phyloP scores from a whole-genome alignment of 257 asterid species.

The Lycium ferocissimum region DNA sequence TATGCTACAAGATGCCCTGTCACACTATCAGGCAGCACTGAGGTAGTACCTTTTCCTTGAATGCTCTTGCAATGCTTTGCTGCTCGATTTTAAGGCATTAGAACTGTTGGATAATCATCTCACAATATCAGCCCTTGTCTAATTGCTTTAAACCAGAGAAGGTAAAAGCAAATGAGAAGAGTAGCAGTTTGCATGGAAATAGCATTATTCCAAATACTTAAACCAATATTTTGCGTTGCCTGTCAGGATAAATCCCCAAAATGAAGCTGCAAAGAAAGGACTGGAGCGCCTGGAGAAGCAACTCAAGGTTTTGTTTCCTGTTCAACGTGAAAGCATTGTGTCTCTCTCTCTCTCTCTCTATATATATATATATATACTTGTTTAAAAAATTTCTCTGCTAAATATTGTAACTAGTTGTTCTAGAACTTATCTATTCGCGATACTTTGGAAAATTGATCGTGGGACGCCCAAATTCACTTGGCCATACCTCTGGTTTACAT shows the following conservation, averaged over 20 bases:
- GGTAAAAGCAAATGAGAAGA: background rate
- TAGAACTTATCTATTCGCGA: background rate
- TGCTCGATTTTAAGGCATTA: conserved; percentile 3
- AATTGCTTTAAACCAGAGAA: conserved; percentile 5
- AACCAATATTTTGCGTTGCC: background rate
- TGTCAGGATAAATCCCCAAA: conserved; percentile 85
- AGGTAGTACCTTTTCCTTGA: conserved; percentile 50
- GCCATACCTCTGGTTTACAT: background rate
- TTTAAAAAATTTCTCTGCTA: background rate
- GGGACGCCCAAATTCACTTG: background rate
- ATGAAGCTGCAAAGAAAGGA: conserved; percentile 90
- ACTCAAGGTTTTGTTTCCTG: conserved; percentile 72
- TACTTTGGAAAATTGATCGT: background rate
- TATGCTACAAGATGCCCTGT: conserved; percentile 89
- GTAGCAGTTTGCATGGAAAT: background rate
- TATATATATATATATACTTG: conserved; percentile 28
- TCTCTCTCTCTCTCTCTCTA: too few species aligned
- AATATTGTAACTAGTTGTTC: conserved; percentile 11
- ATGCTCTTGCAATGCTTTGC: background rate
- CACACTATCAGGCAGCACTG: conserved; percentile 94
- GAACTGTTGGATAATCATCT: background rate
- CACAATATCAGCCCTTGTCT: background rate
- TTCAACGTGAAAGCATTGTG: background rate
- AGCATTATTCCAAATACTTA: background rate
- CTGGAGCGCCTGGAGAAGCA: conserved; percentile 94